phyloP scores from a whole-genome alignment of 2,329 filamentous ascomycete species.

The Chrysoporthe puriensis region DNA sequence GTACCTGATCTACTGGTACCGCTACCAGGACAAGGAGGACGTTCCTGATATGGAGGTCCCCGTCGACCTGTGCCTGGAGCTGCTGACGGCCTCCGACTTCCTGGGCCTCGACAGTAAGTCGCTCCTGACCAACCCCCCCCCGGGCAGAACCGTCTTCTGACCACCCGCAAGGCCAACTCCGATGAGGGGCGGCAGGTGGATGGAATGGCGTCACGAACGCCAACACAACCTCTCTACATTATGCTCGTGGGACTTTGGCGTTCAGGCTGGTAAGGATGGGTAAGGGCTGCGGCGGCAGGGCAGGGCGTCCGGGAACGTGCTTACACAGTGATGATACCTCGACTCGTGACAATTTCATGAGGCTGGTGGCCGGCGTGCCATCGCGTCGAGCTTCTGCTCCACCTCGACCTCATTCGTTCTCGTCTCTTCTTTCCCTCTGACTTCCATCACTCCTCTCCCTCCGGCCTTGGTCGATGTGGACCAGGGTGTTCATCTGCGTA shows the following conservation, averaged over 20 bases:
- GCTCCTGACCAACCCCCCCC: background rate
- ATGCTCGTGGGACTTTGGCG: slow-evolving; percentile 7
- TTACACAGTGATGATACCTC: slow-evolving; percentile 15
- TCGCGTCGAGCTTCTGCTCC: background rate
- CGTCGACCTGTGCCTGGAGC: slow-evolving; percentile 75
- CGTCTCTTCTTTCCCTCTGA: background rate
- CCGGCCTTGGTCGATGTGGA: background rate
- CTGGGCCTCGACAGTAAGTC: slow-evolving; percentile 67
- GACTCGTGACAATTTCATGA: slow-evolving; percentile 13
- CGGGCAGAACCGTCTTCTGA: background rate
- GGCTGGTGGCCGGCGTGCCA: background rate
- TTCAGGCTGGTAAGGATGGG: slow-evolving; percentile 12
- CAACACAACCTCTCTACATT: slow-evolving; percentile 12
- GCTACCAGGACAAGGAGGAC: slow-evolving; percentile 69
- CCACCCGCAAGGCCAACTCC: slow-evolving; percentile 29
- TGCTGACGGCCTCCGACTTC: slow-evolving; percentile 78
- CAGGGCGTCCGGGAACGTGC: slow-evolving; percentile 22
- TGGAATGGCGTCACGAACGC: slow-evolving; percentile 13
- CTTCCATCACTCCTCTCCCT: background rate
- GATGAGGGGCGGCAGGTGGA: slow-evolving; percentile 23
- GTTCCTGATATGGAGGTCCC: slow-evolving; percentile 83
- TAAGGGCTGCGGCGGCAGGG: background rate
- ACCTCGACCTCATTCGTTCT: background rate
- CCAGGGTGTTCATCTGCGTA: background rate
- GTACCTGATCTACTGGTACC: slow-evolving; percentile 83